phyloP scores from a whole-genome alignment of 768 basidiomycete species.

The Suillus spraguei region DNA sequence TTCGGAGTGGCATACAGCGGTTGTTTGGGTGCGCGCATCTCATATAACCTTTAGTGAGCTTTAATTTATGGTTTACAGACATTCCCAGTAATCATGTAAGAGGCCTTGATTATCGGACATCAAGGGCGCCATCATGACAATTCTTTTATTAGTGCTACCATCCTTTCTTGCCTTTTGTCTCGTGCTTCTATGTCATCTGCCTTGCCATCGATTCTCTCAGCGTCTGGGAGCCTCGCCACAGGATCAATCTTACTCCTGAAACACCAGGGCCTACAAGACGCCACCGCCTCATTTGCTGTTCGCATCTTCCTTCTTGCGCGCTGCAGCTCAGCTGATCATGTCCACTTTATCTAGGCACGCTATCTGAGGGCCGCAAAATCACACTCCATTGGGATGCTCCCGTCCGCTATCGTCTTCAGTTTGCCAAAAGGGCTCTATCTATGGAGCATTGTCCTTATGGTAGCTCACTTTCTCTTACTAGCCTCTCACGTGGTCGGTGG shows the following conservation, averaged over 20 bases:
- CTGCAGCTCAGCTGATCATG: constrained; percentile 11
- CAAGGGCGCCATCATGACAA: constrained; percentile 25
- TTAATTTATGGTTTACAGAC: constrained; percentile 22
- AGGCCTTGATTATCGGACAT: constrained; percentile 20
- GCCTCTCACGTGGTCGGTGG: constrained; percentile 7
- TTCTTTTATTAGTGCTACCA: constrained; percentile 41
- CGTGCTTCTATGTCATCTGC: constrained; percentile 27
- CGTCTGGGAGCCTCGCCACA: constrained; percentile 28
- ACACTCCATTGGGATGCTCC: constrained; percentile 48
- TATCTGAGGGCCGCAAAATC: constrained; percentile 38
- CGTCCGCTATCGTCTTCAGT: constrained; percentile 50
- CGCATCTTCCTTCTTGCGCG: constrained; percentile 18
- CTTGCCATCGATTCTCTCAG: constrained; percentile 25
- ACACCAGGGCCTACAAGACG: constrained; percentile 25
- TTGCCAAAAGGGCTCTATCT: constrained; percentile 55
- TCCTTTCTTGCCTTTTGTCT: constrained; percentile 33
- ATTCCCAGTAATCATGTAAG: constrained; percentile 31
- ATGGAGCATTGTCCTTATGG: constrained; percentile 43
- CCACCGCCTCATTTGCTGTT: constrained; percentile 45
- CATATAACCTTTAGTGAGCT: neutral
- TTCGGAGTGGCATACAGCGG: constrained; percentile 50
- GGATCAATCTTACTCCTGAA: constrained; percentile 32
- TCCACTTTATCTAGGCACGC: constrained; percentile 23
- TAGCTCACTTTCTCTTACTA: constrained; percentile 29
- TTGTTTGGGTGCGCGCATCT: constrained; percentile 40